Evolutionary conservation across 2,329 filamentous ascomycete genomes (phyloP), one percentile per base, ranked within the genome.

Genomic region (Pestalotiopsis fici): DNA sequence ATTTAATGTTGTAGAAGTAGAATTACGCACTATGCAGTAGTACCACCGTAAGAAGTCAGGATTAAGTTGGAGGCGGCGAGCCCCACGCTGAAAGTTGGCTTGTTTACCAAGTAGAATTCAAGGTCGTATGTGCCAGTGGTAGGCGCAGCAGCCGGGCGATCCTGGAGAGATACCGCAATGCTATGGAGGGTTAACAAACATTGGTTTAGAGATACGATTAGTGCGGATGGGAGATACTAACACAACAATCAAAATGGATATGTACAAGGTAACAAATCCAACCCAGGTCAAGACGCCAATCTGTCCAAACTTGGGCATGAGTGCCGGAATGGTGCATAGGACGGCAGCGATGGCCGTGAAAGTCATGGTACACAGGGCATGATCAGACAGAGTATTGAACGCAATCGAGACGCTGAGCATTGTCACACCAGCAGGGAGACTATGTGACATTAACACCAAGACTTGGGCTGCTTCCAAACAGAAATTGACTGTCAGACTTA

Each of bases 351-450:
- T 74, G 6, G 75, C 79, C 11, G 81, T 78, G 50, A 82, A 83
- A 18, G 78, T 70, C 1, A 80, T 80, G 3, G 81, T 83, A 69
- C 80, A 82, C 11, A 77, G 69, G 4, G 72, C 81, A 63, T 83
- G 81, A 0, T 72, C 68, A 0, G 81, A 82, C 3, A 83, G 69
- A 3, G 81, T 75, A 68, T 83, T 83, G 5, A 83, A 70, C 0
- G 71, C 78, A 37, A 82, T 83, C 0, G 80, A 83, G 2, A 78
- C 72, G n/a, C 82, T 74, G 3, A 83, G 72, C 68, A 85, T 78
- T 3, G 78, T 81, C 9, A 81, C 82, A 63, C 81, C 82, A 59
- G 77, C 71, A 56, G 71, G 37, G 18, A 43, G 37, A 15, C 37
- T 43, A 43, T 43, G 18, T 13, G 37, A 43, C 12, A 15, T 43